Percentiles rank a stretch among this genome's conserved stretches.
Evolutionary conservation across 805 yeast genomes (phyloP).

Genomic region (Candida manassasensis): DNA sequence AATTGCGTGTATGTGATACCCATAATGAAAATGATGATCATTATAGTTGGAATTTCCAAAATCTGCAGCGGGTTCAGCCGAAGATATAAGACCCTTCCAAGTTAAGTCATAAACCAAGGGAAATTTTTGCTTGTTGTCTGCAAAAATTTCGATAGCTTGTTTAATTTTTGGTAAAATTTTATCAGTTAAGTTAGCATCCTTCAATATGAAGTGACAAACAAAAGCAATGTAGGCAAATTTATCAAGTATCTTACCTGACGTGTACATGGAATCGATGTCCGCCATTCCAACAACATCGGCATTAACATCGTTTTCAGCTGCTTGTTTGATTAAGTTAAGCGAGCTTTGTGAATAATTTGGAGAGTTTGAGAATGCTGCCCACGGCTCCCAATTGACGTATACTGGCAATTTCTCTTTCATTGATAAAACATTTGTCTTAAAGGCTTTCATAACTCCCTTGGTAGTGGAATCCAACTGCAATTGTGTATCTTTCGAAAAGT

Average conservation of each 20-base stretch:
- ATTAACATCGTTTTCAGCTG: slow-evolving; percentile 49
- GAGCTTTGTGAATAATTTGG: slow-evolving; percentile 25
- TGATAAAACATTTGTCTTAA: slow-evolving; percentile 32
- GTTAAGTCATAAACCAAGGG: slow-evolving; percentile 77
- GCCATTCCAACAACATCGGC: slow-evolving; percentile 54
- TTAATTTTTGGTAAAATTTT: slow-evolving; percentile 55
- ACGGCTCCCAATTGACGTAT: slow-evolving; percentile 47
- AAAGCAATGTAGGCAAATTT: slow-evolving; percentile 86
- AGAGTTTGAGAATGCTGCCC: slow-evolving; percentile 44
- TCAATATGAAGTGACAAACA: slow-evolving; percentile 61
- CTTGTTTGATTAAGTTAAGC: slow-evolving; percentile 35
- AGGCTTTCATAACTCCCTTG: slow-evolving; percentile 46
- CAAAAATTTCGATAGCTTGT: slow-evolving; percentile 64
- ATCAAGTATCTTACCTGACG: slow-evolving; percentile 82
- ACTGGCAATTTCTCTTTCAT: slow-evolving; percentile 43
- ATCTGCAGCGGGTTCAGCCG: slow-evolving; percentile 61
- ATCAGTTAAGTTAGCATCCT: slow-evolving; percentile 49
- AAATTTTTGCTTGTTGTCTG: slow-evolving; percentile 59
- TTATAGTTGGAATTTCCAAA: slow-evolving; percentile 69
- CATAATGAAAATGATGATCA: slow-evolving; percentile 76
- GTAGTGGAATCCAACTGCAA: slow-evolving; percentile 44
- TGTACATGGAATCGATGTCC: slow-evolving; percentile 82
- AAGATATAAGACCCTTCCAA: slow-evolving; percentile 76
- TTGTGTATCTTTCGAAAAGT: slow-evolving; percentile 22
- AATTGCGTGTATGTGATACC: slow-evolving; percentile 68